These are phyloP conservation scores for Yarrowia galli DNA, from an alignment of 1,139 yeast species.

Conservation along the genomic window DNA sequence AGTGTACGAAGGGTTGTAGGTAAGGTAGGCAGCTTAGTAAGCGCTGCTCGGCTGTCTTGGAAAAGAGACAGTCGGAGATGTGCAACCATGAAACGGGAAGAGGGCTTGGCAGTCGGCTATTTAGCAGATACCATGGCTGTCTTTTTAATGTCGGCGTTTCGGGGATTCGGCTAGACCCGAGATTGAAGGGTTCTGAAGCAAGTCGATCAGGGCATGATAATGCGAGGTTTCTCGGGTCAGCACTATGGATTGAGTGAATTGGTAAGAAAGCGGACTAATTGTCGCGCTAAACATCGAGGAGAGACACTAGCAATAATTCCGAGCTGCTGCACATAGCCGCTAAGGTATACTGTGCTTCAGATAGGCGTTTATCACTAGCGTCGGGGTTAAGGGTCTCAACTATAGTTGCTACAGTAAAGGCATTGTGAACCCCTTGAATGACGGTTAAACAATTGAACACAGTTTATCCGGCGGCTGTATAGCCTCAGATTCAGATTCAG, in stretches of 20 bases:
- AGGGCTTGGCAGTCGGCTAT: background rate
- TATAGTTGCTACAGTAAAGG: background rate
- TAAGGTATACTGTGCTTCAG: too few species aligned
- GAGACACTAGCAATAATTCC: background rate
- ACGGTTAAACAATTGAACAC: background rate
- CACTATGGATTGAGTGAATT: background rate
- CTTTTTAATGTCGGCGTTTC: conserved; percentile 13
- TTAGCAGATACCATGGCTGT: too few species aligned
- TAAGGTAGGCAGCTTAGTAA: too few species aligned
- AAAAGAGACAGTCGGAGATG: background rate
- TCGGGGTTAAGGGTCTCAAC: background rate
- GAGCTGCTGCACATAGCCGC: too few species aligned
- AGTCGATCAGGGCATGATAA: conserved; percentile 1
- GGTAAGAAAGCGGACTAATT: background rate
- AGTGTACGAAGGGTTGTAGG: too few species aligned
- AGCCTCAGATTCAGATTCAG: background rate
- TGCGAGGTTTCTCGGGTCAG: conserved; percentile 1
- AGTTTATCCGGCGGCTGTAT: background rate
- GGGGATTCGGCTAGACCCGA: conserved; percentile 10
- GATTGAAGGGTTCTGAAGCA: conserved; percentile 5
- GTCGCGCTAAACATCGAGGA: background rate
- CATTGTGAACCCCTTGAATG: background rate
- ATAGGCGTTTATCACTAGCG: conserved; percentile 12
- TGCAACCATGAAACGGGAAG: background rate
- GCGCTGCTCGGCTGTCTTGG: too few species aligned